Evolutionary conservation across 2,329 filamentous ascomycete species (phyloP).

Genomic region (Myriosclerotinia duriaeana): DNA sequence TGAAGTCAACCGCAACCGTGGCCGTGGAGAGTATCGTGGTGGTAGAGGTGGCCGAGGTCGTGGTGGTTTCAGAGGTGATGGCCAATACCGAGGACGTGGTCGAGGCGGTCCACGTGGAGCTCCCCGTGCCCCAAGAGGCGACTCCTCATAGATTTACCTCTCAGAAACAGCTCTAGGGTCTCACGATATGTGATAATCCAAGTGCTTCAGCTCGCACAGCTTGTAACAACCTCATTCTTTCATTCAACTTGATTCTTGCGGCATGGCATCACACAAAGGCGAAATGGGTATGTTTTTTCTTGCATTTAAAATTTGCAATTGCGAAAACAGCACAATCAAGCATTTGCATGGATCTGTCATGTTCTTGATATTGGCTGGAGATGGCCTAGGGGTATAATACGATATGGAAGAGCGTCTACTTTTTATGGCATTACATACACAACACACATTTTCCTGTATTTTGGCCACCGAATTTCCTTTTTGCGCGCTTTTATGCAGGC

Average conservation of each 20-base stretch:
- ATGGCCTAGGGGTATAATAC: conserved; percentile 21
- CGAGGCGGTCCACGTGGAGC: conserved; percentile 31
- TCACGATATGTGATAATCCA: background rate
- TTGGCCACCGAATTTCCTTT: conserved; percentile 20
- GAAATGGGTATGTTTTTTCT: conserved; percentile 25
- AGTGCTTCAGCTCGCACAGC: conserved; percentile 9
- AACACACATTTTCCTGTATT: conserved; percentile 18
- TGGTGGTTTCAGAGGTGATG: conserved; percentile 42
- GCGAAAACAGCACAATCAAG: conserved; percentile 21
- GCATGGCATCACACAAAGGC: conserved; percentile 25
- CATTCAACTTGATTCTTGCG: conserved; percentile 24
- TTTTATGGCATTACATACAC: conserved; percentile 17
- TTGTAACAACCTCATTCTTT: conserved; percentile 24
- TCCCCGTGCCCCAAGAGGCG: conserved; percentile 30
- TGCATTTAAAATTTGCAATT: conserved; percentile 22
- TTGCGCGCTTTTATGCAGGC: conserved; percentile 14
- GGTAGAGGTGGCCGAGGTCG: conserved; percentile 49
- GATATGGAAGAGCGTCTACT: conserved; percentile 21
- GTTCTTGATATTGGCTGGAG: conserved; percentile 25
- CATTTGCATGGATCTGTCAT: conserved; percentile 24
- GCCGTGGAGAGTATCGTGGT: conserved; percentile 47
- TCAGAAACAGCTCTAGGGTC: conserved; percentile 3
- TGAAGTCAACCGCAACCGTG: conserved; percentile 60
- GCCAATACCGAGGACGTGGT: conserved; percentile 42
- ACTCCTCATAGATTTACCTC: conserved; percentile 19